Conservation (phyloP, 768 basidiomycete species). For the Lactarius evosmus region DNA sequence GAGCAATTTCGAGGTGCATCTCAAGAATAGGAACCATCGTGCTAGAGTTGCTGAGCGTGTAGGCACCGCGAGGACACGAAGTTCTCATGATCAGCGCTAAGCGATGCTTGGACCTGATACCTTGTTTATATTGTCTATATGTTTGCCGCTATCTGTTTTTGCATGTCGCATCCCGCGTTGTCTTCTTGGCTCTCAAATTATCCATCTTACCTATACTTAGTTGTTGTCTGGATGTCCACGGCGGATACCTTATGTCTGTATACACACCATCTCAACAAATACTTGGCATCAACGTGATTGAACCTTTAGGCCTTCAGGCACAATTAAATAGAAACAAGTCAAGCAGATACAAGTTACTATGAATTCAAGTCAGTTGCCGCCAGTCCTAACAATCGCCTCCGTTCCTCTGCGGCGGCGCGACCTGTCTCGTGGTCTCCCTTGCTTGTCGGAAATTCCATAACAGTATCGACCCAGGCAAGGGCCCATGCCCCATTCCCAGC, state of each 20-base stretch:
- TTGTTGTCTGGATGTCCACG: constrained; percentile 26
- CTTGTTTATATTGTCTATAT: constrained; percentile 27
- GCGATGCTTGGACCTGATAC: constrained; percentile 7
- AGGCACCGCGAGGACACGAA: constrained; percentile 19
- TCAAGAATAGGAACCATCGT: constrained; percentile 81
- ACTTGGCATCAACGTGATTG: not conserved
- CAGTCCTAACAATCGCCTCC: constrained; percentile 16
- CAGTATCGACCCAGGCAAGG: constrained; percentile 69
- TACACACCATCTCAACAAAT: constrained; percentile 17
- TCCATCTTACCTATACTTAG: constrained; percentile 27
- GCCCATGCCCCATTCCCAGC: constrained; percentile 80
- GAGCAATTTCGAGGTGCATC: constrained; percentile 90
- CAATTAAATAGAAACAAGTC: constrained; percentile 15
- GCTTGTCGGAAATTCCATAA: constrained; percentile 37
- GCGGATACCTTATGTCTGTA: constrained; percentile 26
- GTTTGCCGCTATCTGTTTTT: constrained; percentile 26
- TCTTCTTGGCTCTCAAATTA: constrained; percentile 25
- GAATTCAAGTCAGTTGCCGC: constrained; percentile 10
- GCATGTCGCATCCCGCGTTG: constrained; percentile 16
- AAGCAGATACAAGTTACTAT: not conserved
- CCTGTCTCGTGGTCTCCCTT: constrained; percentile 25
- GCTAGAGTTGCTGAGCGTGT: constrained; percentile 64
- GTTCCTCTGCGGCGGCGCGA: constrained; percentile 25
- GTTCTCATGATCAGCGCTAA: constrained; percentile 25
- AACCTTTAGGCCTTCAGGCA: constrained; percentile 6